phyloP scores from a whole-genome alignment of 2,329 filamentous ascomycete species.

The Juglanconis oblonga region DNA sequence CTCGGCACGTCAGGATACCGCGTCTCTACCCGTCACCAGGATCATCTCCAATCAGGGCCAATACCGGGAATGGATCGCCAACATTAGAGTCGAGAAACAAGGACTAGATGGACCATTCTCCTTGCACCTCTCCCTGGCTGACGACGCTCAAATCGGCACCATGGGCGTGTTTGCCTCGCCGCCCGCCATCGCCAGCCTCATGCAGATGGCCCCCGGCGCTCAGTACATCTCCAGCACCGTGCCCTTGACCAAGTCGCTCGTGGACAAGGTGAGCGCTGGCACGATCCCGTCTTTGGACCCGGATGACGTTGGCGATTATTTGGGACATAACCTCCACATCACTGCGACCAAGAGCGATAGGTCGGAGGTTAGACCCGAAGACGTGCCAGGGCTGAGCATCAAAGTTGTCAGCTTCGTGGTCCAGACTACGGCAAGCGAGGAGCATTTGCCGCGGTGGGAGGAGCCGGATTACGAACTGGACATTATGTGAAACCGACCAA shows the following conservation, averaged over 20 bases:
- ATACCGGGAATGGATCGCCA: conserved; percentile 66
- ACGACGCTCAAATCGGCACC: conserved; percentile 53
- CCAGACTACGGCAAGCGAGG: conserved; percentile 28
- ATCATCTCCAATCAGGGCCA: conserved; percentile 35
- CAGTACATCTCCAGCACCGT: conserved; percentile 46
- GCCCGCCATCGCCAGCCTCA: conserved; percentile 17
- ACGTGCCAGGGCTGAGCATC: conserved; percentile 33
- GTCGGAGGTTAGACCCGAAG: conserved; percentile 22
- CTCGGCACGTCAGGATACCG: neutral
- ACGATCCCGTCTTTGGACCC: conserved; percentile 36
- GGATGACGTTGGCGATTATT: conserved; percentile 36
- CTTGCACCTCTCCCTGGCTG: conserved; percentile 67
- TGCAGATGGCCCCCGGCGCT: conserved; percentile 31
- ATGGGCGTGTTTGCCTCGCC: conserved; percentile 52
- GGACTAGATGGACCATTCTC: conserved; percentile 60
- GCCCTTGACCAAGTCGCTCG: conserved; percentile 49
- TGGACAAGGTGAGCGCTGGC: conserved; percentile 37
- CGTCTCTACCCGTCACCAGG: conserved; percentile 24
- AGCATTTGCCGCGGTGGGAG: conserved; percentile 38
- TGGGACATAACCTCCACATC: conserved; percentile 36
- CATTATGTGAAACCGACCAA: neutral
- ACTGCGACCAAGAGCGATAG: conserved; percentile 30
- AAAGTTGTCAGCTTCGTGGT: conserved; percentile 37
- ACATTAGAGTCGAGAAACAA: conserved; percentile 60
- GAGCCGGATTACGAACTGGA: conserved; percentile 11